These are phyloP conservation scores for Coelastrella sp. DNA, from an alignment of 139 green algal genomes.

Conservation along the genomic window DNA sequence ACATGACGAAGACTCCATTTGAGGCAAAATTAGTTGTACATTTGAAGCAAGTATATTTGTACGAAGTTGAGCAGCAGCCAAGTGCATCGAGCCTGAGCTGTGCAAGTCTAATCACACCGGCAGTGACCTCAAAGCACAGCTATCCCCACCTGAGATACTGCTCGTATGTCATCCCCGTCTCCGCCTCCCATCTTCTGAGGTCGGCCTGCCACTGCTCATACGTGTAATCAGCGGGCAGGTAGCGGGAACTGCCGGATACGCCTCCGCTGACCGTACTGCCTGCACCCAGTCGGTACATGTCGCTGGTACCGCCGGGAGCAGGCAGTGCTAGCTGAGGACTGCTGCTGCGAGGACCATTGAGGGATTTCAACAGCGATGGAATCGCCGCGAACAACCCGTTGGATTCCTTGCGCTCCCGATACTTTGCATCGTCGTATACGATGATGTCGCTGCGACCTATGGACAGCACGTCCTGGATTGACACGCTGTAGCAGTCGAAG, in stretches of 20 bases:
- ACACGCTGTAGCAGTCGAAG: slow-evolving; percentile 69
- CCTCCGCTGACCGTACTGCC: slow-evolving; percentile 17
- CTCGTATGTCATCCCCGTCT: slow-evolving; percentile 64
- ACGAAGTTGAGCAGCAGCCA: too few relatives aligned
- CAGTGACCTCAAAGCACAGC: neutral
- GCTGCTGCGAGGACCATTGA: slow-evolving; percentile 1
- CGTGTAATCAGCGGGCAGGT: slow-evolving; percentile 52
- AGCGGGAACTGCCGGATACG: neutral
- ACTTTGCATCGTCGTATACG: slow-evolving; percentile 55
- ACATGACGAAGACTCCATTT: too few relatives aligned
- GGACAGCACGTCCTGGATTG: slow-evolving; percentile 46
- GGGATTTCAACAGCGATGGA: slow-evolving; percentile 43
- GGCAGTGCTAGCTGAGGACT: slow-evolving; percentile 20
- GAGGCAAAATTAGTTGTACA: too few relatives aligned
- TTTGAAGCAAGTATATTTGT: too few relatives aligned
- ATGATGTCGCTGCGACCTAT: slow-evolving; percentile 48
- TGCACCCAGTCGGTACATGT: slow-evolving; percentile 23
- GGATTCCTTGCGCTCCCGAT: slow-evolving; percentile 57
- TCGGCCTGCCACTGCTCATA: slow-evolving; percentile 65
- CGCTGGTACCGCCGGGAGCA: slow-evolving; percentile 13
- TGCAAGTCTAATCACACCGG: too few relatives aligned
- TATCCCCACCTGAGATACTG: slow-evolving; percentile 50
- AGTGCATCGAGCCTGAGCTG: too few relatives aligned
- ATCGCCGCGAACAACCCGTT: slow-evolving; percentile 60
- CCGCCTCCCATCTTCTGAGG: slow-evolving; percentile 62